Evolutionary conservation across 352 stramenopile genomes (phyloP).

Genomic region (Peronospora destructor): DNA sequence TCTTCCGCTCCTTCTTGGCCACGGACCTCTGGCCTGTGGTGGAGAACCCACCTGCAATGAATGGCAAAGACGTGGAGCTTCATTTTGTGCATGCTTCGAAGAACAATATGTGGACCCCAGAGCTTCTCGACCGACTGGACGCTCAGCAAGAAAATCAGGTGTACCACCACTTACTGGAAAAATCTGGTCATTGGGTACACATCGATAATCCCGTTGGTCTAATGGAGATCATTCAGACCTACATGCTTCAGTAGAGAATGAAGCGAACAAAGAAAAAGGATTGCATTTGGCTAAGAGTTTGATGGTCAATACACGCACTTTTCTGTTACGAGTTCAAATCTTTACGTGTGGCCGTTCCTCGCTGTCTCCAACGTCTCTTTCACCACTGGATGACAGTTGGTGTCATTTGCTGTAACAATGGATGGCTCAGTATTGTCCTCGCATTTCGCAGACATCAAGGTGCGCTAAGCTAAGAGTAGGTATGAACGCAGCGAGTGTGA

Average conservation of each 20-base stretch:
- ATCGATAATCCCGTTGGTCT: slow-evolving; percentile 75
- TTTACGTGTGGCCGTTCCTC: too few species aligned
- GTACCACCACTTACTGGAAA: slow-evolving; percentile 58
- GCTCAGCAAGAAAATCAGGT: slow-evolving; percentile 40
- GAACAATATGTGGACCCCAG: slow-evolving; percentile 69
- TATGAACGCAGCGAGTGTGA: slow-evolving; percentile 50
- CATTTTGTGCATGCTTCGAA: slow-evolving; percentile 74
- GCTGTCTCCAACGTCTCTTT: too few species aligned
- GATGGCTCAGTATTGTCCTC: background rate
- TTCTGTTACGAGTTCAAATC: too few species aligned
- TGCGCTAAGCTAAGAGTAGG: slow-evolving; percentile 7
- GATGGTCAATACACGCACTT: too few species aligned
- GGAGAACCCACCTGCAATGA: slow-evolving; percentile 20
- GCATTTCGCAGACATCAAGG: too few species aligned
- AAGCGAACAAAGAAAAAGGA: slow-evolving; percentile 1
- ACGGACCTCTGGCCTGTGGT: slow-evolving; percentile 69
- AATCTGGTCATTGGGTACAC: slow-evolving; percentile 81
- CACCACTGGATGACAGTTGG: too few species aligned
- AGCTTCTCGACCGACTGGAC: slow-evolving; percentile 40
- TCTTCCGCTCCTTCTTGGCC: slow-evolving; percentile 60
- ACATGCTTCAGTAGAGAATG: slow-evolving; percentile 21
- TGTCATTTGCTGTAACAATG: too few species aligned
- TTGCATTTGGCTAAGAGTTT: too few species aligned
- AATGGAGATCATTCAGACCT: slow-evolving; percentile 58
- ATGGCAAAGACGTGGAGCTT: slow-evolving; percentile 41